These are phyloP conservation scores for Kwoniella sp. DNA, from an alignment of 768 basidiomycete genomes.

Conservation along the genomic window DNA sequence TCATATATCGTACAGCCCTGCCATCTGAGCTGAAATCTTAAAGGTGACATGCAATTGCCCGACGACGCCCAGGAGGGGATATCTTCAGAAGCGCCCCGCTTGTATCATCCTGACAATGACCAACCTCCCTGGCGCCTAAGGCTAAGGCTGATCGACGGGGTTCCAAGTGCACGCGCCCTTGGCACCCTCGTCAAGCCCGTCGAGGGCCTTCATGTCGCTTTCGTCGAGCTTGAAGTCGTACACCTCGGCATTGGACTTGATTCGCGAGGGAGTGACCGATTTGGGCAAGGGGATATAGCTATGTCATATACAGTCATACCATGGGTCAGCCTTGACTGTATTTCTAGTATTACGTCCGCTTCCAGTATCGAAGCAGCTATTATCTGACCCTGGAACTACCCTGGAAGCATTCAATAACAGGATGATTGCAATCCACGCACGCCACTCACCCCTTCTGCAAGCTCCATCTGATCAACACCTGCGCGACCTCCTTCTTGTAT, in stretches of 20 bases:
- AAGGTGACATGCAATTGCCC: no score
- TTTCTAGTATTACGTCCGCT: no score
- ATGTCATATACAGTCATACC: not conserved
- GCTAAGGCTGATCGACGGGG: constrained; percentile 59
- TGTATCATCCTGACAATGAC: no score
- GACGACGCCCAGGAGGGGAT: no score
- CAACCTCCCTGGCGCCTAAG: not conserved
- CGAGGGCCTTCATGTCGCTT: constrained; percentile 69
- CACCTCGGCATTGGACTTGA: constrained; percentile 57
- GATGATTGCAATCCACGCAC: no score
- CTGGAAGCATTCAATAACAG: not conserved
- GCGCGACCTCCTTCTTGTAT: constrained; percentile 55
- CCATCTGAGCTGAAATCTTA: no score
- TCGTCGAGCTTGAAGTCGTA: constrained; percentile 69
- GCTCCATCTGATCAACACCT: constrained; percentile 60
- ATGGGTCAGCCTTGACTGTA: no score
- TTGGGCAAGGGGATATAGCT: constrained; percentile 85
- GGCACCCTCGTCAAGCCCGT: constrained; percentile 72
- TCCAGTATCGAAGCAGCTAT: not conserved
- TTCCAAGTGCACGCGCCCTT: constrained; percentile 82
- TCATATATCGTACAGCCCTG: no score
- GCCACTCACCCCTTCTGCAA: constrained; percentile 60
- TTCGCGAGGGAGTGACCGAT: constrained; percentile 69
- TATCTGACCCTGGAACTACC: not conserved
- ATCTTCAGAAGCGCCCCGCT: no score